phyloP scores from a whole-genome alignment of 2,329 filamentous ascomycete genomes.

The Fusarium sulawesiense region DNA sequence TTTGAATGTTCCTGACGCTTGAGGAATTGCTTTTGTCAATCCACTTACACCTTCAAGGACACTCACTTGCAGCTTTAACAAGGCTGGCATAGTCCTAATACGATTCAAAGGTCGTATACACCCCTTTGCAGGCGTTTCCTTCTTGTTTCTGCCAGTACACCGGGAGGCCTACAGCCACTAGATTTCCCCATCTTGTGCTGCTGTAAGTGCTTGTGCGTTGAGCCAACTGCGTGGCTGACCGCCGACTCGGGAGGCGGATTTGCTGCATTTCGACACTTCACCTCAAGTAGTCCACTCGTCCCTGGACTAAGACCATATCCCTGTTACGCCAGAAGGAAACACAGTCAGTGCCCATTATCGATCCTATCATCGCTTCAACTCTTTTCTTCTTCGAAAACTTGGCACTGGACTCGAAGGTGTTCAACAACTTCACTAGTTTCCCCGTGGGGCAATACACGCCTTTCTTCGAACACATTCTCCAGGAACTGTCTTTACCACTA shows the following conservation, averaged over 20 bases:
- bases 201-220: constrained; percentile 18
- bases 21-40: constrained; percentile 28
- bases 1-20: constrained; percentile 27
- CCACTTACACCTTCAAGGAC: constrained; percentile 18
- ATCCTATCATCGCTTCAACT: constrained; percentile 22
- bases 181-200: background rate
- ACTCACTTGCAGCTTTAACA: constrained; percentile 18
- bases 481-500: constrained; percentile 28
- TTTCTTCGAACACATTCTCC: constrained; percentile 16
- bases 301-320: constrained; percentile 33
- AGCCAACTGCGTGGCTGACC: constrained; percentile 28
- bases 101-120: background rate
- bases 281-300: constrained; percentile 9
- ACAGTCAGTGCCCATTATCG: constrained; percentile 20
- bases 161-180: background rate
- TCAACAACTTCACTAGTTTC: constrained; percentile 9
- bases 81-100: constrained; percentile 8
- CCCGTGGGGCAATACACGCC: constrained; percentile 14
- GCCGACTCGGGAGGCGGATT: constrained; percentile 17
- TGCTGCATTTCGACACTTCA: constrained; percentile 21
- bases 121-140: constrained; percentile 3
- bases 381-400: constrained; percentile 17
- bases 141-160: background rate
- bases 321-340: constrained; percentile 39
- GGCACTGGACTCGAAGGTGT: constrained; percentile 15